Conservation (phyloP, 345 rosid species). For the Eucalyptus regnans region DNA sequence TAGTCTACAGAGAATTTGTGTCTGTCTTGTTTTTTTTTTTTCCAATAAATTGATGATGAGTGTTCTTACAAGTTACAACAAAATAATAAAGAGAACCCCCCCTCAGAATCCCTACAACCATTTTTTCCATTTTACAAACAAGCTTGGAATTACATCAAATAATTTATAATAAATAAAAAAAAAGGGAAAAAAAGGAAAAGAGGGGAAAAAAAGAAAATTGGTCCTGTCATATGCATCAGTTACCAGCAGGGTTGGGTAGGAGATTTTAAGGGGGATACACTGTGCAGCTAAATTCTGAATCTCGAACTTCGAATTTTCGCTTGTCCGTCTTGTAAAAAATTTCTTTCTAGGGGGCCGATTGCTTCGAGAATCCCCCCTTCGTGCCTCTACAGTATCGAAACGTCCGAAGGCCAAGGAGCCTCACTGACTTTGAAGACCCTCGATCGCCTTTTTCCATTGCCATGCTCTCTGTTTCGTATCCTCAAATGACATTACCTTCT, state of each 20-base stretch:
- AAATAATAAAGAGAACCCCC: background rate
- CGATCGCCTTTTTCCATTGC: constrained; percentile 95
- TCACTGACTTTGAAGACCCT: constrained; percentile 81
- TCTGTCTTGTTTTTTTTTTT: background rate
- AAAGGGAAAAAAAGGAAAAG: background rate
- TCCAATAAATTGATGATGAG: background rate
- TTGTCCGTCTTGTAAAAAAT: background rate
- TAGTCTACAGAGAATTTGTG: background rate
- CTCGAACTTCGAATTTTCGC: background rate
- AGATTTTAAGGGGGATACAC: background rate
- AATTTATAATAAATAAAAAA: background rate
- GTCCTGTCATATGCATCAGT: background rate
- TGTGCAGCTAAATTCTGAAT: background rate
- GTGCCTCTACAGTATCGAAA: constrained; percentile 4
- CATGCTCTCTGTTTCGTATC: constrained; percentile 85
- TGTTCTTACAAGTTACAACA: background rate
- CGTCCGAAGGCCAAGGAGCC: background rate
- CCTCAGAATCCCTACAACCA: background rate
- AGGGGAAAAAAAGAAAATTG: background rate
- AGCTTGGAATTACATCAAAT: background rate
- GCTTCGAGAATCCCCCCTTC: background rate
- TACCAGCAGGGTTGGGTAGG: background rate
- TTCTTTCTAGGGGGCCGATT: background rate
- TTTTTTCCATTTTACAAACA: background rate
- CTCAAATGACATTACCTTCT: constrained; percentile 88